Evolutionary conservation across 352 stramenopile genomes (phyloP).

Genomic region (Globisporangium parvum): DNA sequence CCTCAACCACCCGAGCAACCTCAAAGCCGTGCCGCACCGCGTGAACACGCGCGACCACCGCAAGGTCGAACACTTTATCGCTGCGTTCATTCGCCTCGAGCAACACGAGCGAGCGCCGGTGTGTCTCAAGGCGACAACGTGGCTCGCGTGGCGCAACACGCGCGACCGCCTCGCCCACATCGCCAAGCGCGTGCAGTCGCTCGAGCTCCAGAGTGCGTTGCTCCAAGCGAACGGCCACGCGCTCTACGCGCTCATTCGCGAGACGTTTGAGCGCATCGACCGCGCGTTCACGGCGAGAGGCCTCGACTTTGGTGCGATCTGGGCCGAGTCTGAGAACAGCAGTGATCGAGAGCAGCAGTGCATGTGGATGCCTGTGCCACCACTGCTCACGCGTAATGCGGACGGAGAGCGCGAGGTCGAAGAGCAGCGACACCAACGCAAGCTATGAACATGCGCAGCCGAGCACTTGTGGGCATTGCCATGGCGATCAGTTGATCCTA

Average conservation of each 20-base stretch:
- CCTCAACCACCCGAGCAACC: constrained; percentile 8
- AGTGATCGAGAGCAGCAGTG: too few species aligned
- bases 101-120: neutral
- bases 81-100: constrained; percentile 5
- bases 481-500: too few species aligned
- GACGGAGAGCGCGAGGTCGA: too few species aligned
- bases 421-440: too few species aligned
- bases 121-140: constrained; percentile 1
- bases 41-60: constrained; percentile 12
- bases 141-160: constrained; percentile 5
- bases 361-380: too few species aligned
- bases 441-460: too few species aligned
- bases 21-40: constrained; percentile 1
- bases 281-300: neutral
- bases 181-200: constrained; percentile 3
- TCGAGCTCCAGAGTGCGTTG: neutral
- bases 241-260: neutral
- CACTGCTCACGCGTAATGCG: too few species aligned
- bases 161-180: constrained; percentile 7
- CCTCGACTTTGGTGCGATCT: constrained; percentile 2
- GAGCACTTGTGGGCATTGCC: too few species aligned
- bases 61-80: constrained; percentile 11
- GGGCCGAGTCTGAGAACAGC: neutral
- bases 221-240: neutral
- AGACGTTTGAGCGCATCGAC: constrained; percentile 8